Conservation (phyloP, 768 basidiomycete genomes). For the Clitopilus passeckerianus region DNA sequence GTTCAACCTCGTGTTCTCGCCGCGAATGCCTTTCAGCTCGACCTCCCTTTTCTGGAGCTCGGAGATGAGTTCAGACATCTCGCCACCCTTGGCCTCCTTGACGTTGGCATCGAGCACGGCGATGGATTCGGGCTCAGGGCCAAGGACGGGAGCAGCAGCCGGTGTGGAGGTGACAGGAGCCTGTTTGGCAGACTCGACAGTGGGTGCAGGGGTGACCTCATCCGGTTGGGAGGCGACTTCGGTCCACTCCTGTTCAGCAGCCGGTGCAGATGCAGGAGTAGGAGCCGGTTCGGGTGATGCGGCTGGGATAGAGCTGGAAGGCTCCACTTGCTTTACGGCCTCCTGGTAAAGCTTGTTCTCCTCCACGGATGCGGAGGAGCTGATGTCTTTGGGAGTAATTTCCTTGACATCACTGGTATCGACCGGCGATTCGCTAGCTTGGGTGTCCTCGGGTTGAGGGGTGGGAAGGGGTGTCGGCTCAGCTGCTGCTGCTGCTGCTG, state of each 20-base stretch:
- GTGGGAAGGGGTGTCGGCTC: neutral
- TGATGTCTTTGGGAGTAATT: slow-evolving; percentile 9
- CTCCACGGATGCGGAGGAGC: slow-evolving; percentile 13
- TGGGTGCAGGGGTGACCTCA: slow-evolving; percentile 10
- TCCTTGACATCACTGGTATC: neutral
- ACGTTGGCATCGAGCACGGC: neutral
- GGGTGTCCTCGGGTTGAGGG: neutral
- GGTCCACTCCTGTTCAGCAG: slow-evolving; percentile 1
- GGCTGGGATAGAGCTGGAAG: neutral
- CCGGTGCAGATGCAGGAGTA: slow-evolving; percentile 8
- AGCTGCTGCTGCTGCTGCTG: neutral
- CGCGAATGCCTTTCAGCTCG: neutral
- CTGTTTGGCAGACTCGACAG: neutral
- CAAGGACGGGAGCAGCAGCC: slow-evolving; percentile 11
- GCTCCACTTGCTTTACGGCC: slow-evolving; percentile 10
- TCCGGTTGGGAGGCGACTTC: slow-evolving; percentile 9
- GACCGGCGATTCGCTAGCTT: neutral
- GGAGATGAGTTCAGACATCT: neutral
- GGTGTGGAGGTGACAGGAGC: neutral
- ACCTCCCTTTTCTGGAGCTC: neutral
- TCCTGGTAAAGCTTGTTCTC: slow-evolving; percentile 11
- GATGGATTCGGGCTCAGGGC: slow-evolving; percentile 1
- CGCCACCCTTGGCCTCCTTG: neutral
- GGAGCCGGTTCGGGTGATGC: slow-evolving; percentile 14
- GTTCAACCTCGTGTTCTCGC: neutral